phyloP scores from a whole-genome alignment of 805 yeast species.

The Teunomyces atbi region DNA sequence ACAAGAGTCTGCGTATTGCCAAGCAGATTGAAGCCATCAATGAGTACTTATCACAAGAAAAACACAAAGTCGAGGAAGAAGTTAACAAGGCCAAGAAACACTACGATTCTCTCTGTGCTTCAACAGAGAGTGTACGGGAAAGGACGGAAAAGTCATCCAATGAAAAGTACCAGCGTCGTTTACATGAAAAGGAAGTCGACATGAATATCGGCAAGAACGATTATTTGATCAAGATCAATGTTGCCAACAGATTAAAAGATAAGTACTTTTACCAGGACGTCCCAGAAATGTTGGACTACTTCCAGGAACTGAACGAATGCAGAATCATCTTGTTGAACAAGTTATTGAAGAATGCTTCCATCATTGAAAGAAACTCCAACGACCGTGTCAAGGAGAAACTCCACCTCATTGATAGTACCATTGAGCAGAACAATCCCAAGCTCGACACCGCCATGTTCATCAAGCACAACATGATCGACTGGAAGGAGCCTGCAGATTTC shows the following conservation, averaged over 20 bases:
- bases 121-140: slow-evolving; percentile 76
- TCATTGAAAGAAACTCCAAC: slow-evolving; percentile 51
- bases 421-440: slow-evolving; percentile 67
- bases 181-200: slow-evolving; percentile 62
- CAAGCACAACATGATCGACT: slow-evolving; percentile 71
- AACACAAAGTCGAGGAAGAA: slow-evolving; percentile 52
- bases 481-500: slow-evolving; percentile 88
- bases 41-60: slow-evolving; percentile 50
- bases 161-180: slow-evolving; percentile 51
- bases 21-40: slow-evolving; percentile 57
- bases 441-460: slow-evolving; percentile 88
- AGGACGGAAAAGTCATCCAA: slow-evolving; percentile 60
- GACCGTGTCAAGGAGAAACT: slow-evolving; percentile 51
- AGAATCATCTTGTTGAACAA: slow-evolving; percentile 71
- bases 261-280: slow-evolving; percentile 89
- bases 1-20: slow-evolving; percentile 52
- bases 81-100: slow-evolving; percentile 63
- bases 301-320: slow-evolving; percentile 81
- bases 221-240: slow-evolving; percentile 74
- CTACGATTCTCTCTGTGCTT: slow-evolving; percentile 79
- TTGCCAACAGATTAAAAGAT: slow-evolving; percentile 89
- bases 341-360: slow-evolving; percentile 59
- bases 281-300: slow-evolving; percentile 82
- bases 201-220: slow-evolving; percentile 89
- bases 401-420: slow-evolving; percentile 50